Evolutionary conservation across 108 stramenopile genomes (phyloP).

Genomic region (Seminavis robusta): DNA sequence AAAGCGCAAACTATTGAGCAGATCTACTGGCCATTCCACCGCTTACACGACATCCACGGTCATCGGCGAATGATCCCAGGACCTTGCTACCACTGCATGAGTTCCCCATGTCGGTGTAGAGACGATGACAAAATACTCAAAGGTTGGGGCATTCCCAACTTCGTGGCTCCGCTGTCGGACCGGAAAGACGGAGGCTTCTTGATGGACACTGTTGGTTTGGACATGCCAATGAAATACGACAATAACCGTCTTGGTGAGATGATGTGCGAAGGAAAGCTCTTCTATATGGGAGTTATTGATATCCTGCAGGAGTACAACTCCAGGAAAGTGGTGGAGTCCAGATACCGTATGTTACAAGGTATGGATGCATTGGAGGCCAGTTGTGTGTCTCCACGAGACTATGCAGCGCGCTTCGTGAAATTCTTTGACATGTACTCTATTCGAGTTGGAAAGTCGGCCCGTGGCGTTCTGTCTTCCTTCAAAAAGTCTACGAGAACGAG

Average conservation of each 20-base stretch:
- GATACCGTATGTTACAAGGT: conserved; percentile 54
- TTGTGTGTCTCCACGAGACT: conserved; percentile 78
- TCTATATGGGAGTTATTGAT: conserved; percentile 96
- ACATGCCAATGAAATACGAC: conserved; percentile 43
- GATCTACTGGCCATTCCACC: conserved; percentile 87
- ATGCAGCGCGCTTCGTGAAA: conserved; percentile 73
- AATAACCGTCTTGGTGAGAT: conserved; percentile 47
- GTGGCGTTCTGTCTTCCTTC: too few species aligned
- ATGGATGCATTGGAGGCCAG: conserved; percentile 62
- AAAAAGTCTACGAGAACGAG: too few species aligned
- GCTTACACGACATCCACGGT: conserved; percentile 73
- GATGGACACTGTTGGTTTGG: conserved; percentile 69
- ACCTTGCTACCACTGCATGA: conserved; percentile 14
- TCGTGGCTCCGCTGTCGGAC: conserved; percentile 66
- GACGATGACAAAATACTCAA: conserved; percentile 16
- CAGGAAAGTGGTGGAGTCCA: conserved; percentile 82
- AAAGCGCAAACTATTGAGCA: conserved; percentile 78
- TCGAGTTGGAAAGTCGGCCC: too few species aligned
- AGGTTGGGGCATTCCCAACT: conserved; percentile 45
- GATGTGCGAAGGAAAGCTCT: conserved; percentile 79
- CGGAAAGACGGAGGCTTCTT: conserved; percentile 85
- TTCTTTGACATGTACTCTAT: conserved; percentile 79
- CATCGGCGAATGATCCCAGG: conserved; percentile 56
- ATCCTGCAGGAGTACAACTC: conserved; percentile 95
- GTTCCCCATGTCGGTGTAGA: conserved; percentile 24